Percentiles rank a stretch among this genome's conserved stretches.
Conservation (phyloP, 169 alveolate genomes). For the Perkinsus olseni region DNA sequence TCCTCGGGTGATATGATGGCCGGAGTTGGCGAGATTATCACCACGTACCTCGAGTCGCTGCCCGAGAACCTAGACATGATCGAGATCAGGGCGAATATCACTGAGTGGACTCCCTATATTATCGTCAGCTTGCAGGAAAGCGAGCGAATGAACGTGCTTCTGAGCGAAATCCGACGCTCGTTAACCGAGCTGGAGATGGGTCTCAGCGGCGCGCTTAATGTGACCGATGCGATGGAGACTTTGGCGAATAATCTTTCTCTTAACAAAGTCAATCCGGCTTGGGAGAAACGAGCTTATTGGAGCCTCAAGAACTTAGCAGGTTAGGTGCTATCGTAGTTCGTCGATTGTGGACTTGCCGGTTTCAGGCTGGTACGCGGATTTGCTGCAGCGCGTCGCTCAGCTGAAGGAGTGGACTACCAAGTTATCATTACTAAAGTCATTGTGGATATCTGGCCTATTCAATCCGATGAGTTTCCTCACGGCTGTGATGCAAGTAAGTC, state of each 20-base stretch:
- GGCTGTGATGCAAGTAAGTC: constrained; percentile 74
- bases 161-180: constrained; percentile 68
- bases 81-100: constrained; percentile 43
- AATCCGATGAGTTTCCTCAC: constrained; percentile 91
- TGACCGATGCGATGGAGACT: constrained; percentile 88
- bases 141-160: constrained; percentile 82
- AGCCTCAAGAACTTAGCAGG: constrained; percentile 71
- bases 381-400: constrained; percentile 67
- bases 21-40: constrained; percentile 66
- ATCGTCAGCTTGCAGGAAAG: constrained; percentile 86
- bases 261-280: constrained; percentile 68
- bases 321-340: constrained; percentile 49
- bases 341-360: neutral
- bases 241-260: constrained; percentile 52
- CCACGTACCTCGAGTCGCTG: constrained; percentile 54
- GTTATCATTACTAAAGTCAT: constrained; percentile 59
- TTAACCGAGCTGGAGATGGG: constrained; percentile 78
- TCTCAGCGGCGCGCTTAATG: constrained; percentile 60
- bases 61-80: constrained; percentile 65
- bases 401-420: constrained; percentile 70
- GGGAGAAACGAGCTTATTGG: constrained; percentile 79
- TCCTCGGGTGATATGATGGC: constrained; percentile 59
- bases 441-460: constrained; percentile 77
- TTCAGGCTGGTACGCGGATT: constrained; percentile 51
- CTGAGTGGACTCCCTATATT: constrained; percentile 67